These are phyloP conservation scores for Debaryomyces singareniensis DNA, from an alignment of 1,139 yeast species.

Conservation along the genomic window DNA sequence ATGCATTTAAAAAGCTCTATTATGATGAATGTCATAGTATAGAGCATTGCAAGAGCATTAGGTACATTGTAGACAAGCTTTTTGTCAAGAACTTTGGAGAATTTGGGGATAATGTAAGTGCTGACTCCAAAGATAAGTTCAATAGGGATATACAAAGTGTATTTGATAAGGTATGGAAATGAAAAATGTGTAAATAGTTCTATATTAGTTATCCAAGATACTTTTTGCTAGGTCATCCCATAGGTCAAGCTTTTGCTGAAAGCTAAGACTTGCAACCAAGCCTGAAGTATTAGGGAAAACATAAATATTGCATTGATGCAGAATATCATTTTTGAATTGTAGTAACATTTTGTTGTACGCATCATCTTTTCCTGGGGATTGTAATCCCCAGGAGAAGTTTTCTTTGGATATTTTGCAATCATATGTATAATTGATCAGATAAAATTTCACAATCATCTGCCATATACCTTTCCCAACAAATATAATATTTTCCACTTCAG, in stretches of 20 bases:
- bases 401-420: constrained; percentile 15
- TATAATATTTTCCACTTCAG: constrained; percentile 41
- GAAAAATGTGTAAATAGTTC: constrained; percentile 6
- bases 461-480: constrained; percentile 77
- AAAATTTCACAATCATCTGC: constrained; percentile 47
- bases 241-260: constrained; percentile 36
- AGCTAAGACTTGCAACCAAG: constrained; percentile 50
- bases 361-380: constrained; percentile 12
- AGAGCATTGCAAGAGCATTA: constrained; percentile 35
- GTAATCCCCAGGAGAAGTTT: constrained; percentile 51
- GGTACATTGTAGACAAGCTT: constrained; percentile 30
- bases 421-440: constrained; percentile 8
- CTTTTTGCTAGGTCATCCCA: constrained; percentile 33
- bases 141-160: constrained; percentile 26
- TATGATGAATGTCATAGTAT: constrained; percentile 35
- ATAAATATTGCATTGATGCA: constrained; percentile 22
- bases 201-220: constrained; percentile 1
- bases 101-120: constrained; percentile 27
- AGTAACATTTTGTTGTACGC: constrained; percentile 14
- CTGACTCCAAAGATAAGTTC: constrained; percentile 20
- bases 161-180: constrained; percentile 33
- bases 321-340: constrained; percentile 11
- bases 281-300: constrained; percentile 79
- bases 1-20: constrained; percentile 28
- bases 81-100: constrained; percentile 36